Evolutionary conservation across 2,329 filamentous ascomycete species (phyloP), one percentile per base, ranked within the genome.

Genomic region (Pestalotiopsis sp.): DNA sequence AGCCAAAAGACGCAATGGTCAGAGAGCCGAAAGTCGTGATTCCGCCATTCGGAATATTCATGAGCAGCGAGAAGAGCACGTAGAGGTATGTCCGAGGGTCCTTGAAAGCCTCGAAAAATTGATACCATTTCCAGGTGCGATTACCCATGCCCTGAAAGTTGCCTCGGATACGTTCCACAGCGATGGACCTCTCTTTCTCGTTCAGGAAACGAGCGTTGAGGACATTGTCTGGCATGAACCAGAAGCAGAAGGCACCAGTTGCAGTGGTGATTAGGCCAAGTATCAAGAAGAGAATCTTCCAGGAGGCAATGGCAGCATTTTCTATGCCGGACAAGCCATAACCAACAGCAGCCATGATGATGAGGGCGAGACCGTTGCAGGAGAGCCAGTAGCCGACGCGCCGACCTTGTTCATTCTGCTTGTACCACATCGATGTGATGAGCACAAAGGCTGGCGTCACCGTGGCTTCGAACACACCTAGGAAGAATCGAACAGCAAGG

Each of bases 1-100:
- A 31, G 17, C 23, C 62, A 27, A 65, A 65, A 17, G 62, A 65
- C 6, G 38, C 41, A 20, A 65, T 39, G 13, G 41, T 36, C 11
- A 65, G 62, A 14, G 62, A 52, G 41, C 62, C 62, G 17, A 65
- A 65, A 12, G 62, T 52, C 20, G 62, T 65, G 62, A 65, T 36
- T 23, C 62, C 62, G 20, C 62, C 39, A 12, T 52, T 65, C n/a
- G 62, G 62, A 12, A 65, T 65, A 23, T 52, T 49, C 38, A 49
- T 65, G 4, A 65, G 20, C 4, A 45, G 14, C 62, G 41, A 49
- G 62, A 45, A 65, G 3, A 65, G 41, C 11, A 49, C 41, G 17
- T 49, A 49, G 13, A 65, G 62, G 31, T 39, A 65, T 4, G 41
- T 49, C 7, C 62, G 38, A 14, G 27, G 12, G n/a, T 65, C 38